phyloP scores from a whole-genome alignment of 1,284 basidiomycete genomes.

The Cystobasidium sp. region DNA sequence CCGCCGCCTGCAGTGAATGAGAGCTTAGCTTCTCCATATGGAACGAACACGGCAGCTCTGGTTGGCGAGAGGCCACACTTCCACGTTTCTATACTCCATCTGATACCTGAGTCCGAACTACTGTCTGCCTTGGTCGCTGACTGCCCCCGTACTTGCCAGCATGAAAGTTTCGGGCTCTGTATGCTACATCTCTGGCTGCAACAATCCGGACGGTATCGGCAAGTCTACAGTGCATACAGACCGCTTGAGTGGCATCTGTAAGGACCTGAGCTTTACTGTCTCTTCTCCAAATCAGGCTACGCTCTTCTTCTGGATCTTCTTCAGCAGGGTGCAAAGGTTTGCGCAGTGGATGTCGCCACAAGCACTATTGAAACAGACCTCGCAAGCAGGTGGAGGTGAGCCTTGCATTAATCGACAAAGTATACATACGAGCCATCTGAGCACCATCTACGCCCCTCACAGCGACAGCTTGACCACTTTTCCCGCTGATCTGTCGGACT shows the following conservation, averaged over 20 bases:
- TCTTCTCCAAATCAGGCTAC: conserved; percentile 1
- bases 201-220: conserved; percentile 19
- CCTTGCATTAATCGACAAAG: background rate
- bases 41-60: too few species aligned
- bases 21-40: too few species aligned
- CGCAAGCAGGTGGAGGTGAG: background rate
- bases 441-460: background rate
- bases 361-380: conserved; percentile 1
- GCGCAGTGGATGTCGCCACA: conserved; percentile 7
- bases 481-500: conserved; percentile 10
- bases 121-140: too few species aligned
- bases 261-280: background rate
- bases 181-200: conserved; percentile 11
- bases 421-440: background rate
- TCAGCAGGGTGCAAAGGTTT: conserved; percentile 14
- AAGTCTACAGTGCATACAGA: background rate
- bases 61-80: too few species aligned
- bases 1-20: too few species aligned
- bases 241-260: background rate
- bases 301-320: conserved; percentile 7
- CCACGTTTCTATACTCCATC: too few species aligned
- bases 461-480: conserved; percentile 12
- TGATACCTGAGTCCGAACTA: too few species aligned
- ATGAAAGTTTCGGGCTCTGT: conserved; percentile 14
- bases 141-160: background rate